These are phyloP conservation scores for Tripterygium wilfordii DNA, from an alignment of 177 flowering plant genomes.

Conservation along the genomic window DNA sequence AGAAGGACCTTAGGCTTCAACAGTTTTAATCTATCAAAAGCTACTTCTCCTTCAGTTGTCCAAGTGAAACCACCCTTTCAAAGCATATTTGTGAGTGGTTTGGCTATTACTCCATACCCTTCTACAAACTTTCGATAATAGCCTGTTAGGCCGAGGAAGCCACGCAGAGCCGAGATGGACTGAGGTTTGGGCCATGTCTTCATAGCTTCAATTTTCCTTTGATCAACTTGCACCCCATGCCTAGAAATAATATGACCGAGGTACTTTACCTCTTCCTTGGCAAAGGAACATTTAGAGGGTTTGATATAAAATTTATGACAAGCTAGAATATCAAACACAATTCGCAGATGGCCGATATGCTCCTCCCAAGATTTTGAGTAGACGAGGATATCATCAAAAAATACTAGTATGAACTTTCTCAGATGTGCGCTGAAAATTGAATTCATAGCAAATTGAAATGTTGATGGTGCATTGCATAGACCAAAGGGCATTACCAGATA, in stretches of 20 bases:
- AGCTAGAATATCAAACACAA: neutral
- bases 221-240: neutral
- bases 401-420: slow-evolving; percentile 6
- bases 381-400: slow-evolving; percentile 12
- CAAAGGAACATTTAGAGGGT: slow-evolving; percentile 5
- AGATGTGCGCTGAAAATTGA: neutral
- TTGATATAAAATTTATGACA: slow-evolving; percentile 2
- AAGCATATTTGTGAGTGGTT: neutral
- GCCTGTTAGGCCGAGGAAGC: slow-evolving; percentile 8
- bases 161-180: neutral
- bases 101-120: neutral
- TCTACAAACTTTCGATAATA: slow-evolving; percentile 4
- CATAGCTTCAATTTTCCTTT: neutral
- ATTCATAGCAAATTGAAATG: neutral
- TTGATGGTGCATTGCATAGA: too few relatives aligned
- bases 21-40: neutral
- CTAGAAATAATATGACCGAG: neutral
- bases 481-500: neutral
- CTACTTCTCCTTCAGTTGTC: neutral
- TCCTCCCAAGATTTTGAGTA: neutral
- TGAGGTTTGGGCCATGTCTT: neutral
- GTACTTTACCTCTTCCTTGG: neutral
- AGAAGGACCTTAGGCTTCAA: too few relatives aligned
- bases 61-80: slow-evolving; percentile 1
- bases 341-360: slow-evolving; percentile 3